phyloP scores from a whole-genome alignment of 2,329 filamentous ascomycete genomes.

The Emericellopsis cladophorae region DNA sequence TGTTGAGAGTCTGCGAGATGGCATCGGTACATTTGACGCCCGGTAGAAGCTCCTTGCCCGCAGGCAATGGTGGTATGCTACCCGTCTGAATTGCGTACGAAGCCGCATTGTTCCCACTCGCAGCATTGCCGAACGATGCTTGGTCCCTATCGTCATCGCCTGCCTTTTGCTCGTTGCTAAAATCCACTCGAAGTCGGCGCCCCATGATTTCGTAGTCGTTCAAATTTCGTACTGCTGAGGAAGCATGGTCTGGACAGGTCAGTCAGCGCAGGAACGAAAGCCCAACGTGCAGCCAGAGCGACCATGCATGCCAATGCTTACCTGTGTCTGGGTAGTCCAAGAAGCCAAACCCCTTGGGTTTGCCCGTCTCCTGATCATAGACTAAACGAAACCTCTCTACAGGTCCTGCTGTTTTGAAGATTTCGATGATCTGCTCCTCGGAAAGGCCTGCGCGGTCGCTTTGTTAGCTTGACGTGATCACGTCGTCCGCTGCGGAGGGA shows the following conservation, averaged over 20 bases:
- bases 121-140: conserved; percentile 10
- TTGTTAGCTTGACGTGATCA: neutral
- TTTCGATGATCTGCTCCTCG: conserved; percentile 91
- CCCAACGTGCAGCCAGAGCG: too few relatives aligned
- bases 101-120: conserved; percentile 18
- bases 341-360: conserved; percentile 93
- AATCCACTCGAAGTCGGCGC: conserved; percentile 87
- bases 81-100: conserved; percentile 24
- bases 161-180: conserved; percentile 80
- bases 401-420: conserved; percentile 80
- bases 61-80: conserved; percentile 66
- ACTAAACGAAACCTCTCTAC: conserved; percentile 88
- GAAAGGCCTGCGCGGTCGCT: conserved; percentile 55
- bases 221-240: conserved; percentile 86
- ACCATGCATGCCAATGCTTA: conserved; percentile 15
- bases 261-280: neutral
- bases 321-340: conserved; percentile 91
- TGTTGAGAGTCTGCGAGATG: conserved; percentile 81
- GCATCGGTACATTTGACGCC: conserved; percentile 78
- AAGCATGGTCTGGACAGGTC: conserved; percentile 51
- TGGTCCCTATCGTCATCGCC: conserved; percentile 43
- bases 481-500: neutral
- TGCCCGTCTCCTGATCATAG: conserved; percentile 88
- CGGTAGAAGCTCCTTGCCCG: conserved; percentile 71
- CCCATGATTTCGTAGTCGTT: conserved; percentile 95